Evolutionary conservation across 768 basidiomycete genomes (phyloP), one percentile per base, ranked within the genome.

Genomic region (Boletus coccyginus): DNA sequence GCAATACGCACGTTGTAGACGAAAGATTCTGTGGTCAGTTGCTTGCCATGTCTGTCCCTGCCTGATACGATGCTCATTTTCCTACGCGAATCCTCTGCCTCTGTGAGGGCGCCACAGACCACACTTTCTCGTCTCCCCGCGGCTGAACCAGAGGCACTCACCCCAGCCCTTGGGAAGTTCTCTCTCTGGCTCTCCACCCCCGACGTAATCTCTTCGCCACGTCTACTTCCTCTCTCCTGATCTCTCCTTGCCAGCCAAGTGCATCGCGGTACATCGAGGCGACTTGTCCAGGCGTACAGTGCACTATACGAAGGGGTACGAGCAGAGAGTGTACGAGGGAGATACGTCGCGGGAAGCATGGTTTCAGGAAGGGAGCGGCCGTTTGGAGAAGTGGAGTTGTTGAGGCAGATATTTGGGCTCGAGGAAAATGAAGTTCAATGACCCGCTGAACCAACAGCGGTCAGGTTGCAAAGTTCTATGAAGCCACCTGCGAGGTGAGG

Each of bases 341-440:
- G 78, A 69, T 99, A 98, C 66, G 94, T 98, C 73, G 95, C 94
- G n/a, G 90, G 86, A 16, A 80, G 85, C 56, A 94, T 94, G 21
- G 69, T 96, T 55, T 72, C 96, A 39, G 89, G 93, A 14, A 85
- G 87, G 58, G 87, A 90, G 73, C 72, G 91, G 70, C 91, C 91
- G 19, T 93, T 92, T 74, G 92, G 91, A 50, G 87, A 89, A 67
- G 80, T 85, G 31, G 80, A 81, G 65, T 70, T 89, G 62, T 69
- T 93, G 60, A 82, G 82, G 77, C 89, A 92, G 72, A 87, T 93
- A 38, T 86, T 89, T 66, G 91, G 91, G 32, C 70, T 92, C 19
- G 79, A 86, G 60, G 82, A 81, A 52, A 71, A 67, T 19, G 65
- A 29, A 3, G 3, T 10, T 8, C 32, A n/a, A 32, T 7, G 24